phyloP scores from a whole-genome alignment of 306 rosid species.

The Betula pendula region DNA sequence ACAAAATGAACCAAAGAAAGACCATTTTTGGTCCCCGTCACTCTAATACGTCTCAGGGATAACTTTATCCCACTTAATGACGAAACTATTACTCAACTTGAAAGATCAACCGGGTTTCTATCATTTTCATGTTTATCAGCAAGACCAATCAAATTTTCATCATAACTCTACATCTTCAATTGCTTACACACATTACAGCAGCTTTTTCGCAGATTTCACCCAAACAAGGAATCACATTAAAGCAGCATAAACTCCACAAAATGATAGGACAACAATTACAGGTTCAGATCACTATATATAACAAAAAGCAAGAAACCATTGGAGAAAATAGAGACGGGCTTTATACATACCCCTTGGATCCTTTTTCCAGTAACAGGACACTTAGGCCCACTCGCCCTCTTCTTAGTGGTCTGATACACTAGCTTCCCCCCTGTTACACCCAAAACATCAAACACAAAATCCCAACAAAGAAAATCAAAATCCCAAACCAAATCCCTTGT shows the following conservation, averaged over 20 bases:
- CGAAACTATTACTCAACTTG: neutral
- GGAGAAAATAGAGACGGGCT: neutral
- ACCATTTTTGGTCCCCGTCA: neutral
- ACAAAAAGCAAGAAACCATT: neutral
- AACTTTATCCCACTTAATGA: neutral
- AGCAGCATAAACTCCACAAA: neutral
- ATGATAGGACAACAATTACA: neutral
- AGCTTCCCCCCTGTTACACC: conserved; percentile 63
- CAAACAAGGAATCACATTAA: neutral
- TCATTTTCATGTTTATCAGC: neutral
- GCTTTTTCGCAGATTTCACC: neutral
- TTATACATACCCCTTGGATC: conserved; percentile 70
- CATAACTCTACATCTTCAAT: neutral
- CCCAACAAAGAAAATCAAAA: neutral
- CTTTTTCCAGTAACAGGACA: conserved; percentile 82
- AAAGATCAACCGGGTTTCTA: neutral
- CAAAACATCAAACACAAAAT: neutral
- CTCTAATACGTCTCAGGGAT: neutral
- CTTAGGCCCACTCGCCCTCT: conserved; percentile 79
- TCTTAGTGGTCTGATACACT: conserved; percentile 69
- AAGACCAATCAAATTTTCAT: neutral
- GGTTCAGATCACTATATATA: neutral
- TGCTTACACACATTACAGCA: too few species aligned
- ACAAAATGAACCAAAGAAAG: neutral
- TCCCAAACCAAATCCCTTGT: neutral